Conservation (phyloP, 2,329 filamentous ascomycete genomes). For the Neonectria magnoliae region DNA sequence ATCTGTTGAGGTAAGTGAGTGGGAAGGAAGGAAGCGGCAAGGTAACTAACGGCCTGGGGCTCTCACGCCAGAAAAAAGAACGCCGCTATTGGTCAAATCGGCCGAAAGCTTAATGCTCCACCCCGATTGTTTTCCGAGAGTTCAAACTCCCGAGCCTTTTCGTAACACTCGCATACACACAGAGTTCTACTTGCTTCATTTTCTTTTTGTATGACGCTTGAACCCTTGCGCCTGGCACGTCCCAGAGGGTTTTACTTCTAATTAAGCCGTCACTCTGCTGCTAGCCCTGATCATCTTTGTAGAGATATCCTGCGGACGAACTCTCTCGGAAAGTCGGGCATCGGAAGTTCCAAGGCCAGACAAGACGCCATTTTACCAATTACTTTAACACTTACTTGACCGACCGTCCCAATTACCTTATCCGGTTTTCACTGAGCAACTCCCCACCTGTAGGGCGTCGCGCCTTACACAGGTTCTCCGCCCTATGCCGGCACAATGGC, state of each 20-base stretch:
- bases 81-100: slow-evolving; percentile 22
- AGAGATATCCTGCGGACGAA: neutral
- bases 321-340: neutral
- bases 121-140: neutral
- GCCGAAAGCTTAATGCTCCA: slow-evolving; percentile 12
- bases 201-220: neutral
- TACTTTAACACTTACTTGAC: neutral
- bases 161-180: neutral
- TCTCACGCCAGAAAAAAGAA: neutral
- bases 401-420: neutral
- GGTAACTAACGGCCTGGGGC: neutral
- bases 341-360: neutral
- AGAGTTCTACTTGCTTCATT: neutral
- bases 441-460: neutral
- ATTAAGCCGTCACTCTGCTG: neutral
- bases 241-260: neutral
- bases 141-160: neutral
- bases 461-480: slow-evolving; percentile 1
- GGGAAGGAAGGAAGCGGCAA: neutral
- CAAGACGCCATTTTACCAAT: neutral
- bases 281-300: neutral
- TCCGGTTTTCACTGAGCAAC: neutral
- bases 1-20: neutral
- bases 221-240: too few relatives aligned
- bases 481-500: slow-evolving; percentile 15